Evolutionary conservation across 192 early-diverging fungal genomes (phyloP), one percentile per base, ranked within the genome.

Genomic region (Coemansia sp.): DNA sequence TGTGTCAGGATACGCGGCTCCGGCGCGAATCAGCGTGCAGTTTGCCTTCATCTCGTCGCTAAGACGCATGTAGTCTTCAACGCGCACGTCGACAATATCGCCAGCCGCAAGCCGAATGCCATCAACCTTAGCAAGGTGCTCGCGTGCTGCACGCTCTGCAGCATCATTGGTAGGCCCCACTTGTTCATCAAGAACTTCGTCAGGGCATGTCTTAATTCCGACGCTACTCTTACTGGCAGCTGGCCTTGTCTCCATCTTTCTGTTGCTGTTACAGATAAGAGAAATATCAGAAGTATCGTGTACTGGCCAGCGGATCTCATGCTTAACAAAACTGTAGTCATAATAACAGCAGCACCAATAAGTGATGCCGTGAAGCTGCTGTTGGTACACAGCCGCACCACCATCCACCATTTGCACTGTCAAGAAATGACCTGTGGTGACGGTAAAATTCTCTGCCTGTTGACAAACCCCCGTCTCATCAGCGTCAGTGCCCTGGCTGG

Each of bases 51-150:
- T 36, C 32, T 67, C 55, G 39, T 67, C 65, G 29, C 55, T 46
- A 27, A 67, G 36, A 31, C 56, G 56, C 56, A 67, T 50, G 65
- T 67, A 67, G 32, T 67, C 51, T 25, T 67, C 65, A 20, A 67
- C 52, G 56, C 65, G 65, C 57, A 67, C 55, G 25, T 67, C 65
- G 0, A 50, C 17, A 21, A 67, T 67, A 25, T 58, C 55, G 56
- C 65, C 54, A 8, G 64, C 36, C 24, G n/a, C 30, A 6, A 57
- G 54, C 22, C 54, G 46, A 22, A 23, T 36, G 39, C 31, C 22
- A 50, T 39, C 54, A 27, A 51, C 50, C 24, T n/a, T 57, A 17
- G 64, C 36, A 6, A 66, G 19, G 55, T 57, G 29, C 31, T 57
- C 21, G 27, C 55, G 55, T 11, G 64, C 64, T 5, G 64, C 64